Conservation (phyloP, 2,329 filamentous ascomycete genomes). For the Colletotrichum brevisporum region DNA sequence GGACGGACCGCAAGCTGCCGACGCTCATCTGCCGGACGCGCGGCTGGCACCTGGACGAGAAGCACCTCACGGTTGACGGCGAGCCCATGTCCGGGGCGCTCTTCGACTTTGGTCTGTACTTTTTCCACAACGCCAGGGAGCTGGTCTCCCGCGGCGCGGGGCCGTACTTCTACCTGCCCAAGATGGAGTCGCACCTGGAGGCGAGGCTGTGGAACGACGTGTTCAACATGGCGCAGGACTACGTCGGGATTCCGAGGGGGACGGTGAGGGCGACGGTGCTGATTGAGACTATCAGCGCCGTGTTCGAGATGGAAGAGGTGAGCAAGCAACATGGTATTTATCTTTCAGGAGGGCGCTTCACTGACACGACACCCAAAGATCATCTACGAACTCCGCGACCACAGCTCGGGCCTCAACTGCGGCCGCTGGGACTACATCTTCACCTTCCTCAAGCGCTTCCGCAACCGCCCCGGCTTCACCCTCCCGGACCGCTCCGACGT, state of each 20-base stretch:
- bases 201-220: constrained; percentile 93
- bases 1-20: constrained; percentile 82
- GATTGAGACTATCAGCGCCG: constrained; percentile 92
- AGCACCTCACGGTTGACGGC: constrained; percentile 90
- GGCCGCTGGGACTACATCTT: constrained; percentile 97
- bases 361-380: constrained; percentile 62
- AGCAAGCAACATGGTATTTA: too few relatives aligned
- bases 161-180: constrained; percentile 92
- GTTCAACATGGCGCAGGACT: constrained; percentile 91
- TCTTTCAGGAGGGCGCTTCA: too few relatives aligned
- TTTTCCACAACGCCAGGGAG: constrained; percentile 92
- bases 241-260: constrained; percentile 83
- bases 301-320: constrained; percentile 91
- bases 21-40: constrained; percentile 89
- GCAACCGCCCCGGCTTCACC: constrained; percentile 86
- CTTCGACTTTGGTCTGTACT: constrained; percentile 94
- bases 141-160: constrained; percentile 82
- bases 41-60: constrained; percentile 94
- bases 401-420: constrained; percentile 91
- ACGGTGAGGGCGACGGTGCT: constrained; percentile 90
- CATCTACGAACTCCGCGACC: constrained; percentile 93
- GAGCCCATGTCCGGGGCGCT: constrained; percentile 87
- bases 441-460: constrained; percentile 95
- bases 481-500: constrained; percentile 87
- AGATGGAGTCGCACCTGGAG: constrained; percentile 94